These are phyloP conservation scores for Rosa persica DNA, from an alignment of 306 rosid genomes.

Conservation along the genomic window DNA sequence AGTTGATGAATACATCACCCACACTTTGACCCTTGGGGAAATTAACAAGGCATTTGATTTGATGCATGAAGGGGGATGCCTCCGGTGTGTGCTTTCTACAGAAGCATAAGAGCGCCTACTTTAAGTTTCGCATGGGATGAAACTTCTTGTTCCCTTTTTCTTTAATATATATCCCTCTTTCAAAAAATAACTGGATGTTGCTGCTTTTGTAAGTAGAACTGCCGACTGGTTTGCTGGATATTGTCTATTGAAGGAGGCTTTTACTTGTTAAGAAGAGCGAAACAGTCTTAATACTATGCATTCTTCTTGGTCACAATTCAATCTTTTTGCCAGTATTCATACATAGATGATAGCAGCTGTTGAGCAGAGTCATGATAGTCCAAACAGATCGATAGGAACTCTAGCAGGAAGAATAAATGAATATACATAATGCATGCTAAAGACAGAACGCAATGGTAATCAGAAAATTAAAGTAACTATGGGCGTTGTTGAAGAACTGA, in stretches of 20 bases:
- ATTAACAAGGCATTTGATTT: conserved; percentile 90
- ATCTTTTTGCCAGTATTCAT: neutral
- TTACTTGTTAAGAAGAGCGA: neutral
- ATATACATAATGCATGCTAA: neutral
- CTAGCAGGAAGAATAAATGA: neutral
- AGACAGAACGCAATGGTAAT: neutral
- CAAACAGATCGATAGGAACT: neutral
- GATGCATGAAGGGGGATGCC: conserved; percentile 89
- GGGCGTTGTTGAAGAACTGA: neutral
- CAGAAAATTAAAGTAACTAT: neutral
- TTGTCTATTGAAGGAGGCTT: neutral
- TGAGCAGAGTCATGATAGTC: neutral
- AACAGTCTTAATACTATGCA: neutral
- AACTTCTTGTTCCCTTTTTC: conserved; percentile 4
- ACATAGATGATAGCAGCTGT: neutral
- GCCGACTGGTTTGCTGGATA: neutral
- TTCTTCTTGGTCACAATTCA: neutral
- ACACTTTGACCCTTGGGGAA: conserved; percentile 67
- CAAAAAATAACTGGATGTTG: conserved; percentile 1
- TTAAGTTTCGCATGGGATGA: conserved; percentile 20
- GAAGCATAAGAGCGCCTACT: conserved; percentile 29
- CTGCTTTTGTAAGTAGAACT: neutral
- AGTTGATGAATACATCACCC: conserved; percentile 95
- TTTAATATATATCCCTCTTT: neutral
- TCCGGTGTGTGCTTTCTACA: conserved; percentile 79